These are phyloP conservation scores for Eimeria sp. DNA, from an alignment of 169 alveolate genomes.

Conservation along the genomic window DNA sequence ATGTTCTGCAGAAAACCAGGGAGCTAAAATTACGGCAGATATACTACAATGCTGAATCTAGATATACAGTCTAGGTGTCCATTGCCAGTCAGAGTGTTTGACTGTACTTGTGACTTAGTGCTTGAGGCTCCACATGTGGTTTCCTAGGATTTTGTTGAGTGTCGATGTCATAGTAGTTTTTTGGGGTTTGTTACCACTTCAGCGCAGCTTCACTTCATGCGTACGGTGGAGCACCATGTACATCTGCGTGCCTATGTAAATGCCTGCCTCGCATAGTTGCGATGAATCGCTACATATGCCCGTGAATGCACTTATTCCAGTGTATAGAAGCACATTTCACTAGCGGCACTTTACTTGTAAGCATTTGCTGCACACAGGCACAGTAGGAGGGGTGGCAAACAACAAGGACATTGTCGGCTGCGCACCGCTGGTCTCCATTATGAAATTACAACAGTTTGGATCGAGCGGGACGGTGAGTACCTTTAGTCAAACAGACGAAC, in stretches of 20 bases:
- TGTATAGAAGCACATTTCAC: not conserved
- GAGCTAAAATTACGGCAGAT: not conserved
- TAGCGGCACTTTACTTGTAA: not conserved
- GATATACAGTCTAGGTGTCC: not conserved
- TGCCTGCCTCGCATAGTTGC: not conserved
- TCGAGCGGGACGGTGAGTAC: conserved; percentile 53
- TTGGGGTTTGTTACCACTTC: not conserved
- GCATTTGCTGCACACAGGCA: conserved; percentile 81
- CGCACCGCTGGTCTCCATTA: conserved; percentile 80
- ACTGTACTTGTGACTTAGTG: not conserved
- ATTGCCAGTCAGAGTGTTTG: not conserved
- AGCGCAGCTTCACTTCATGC: not conserved
- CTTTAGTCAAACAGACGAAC: not conserved
- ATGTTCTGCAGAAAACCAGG: not conserved
- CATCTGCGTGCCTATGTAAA: not conserved
- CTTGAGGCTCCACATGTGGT: not conserved
- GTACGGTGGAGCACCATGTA: not conserved
- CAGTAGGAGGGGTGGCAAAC: conserved; percentile 85
- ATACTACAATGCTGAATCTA: not conserved
- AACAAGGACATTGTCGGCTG: conserved; percentile 80
- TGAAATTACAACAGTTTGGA: conserved; percentile 21
- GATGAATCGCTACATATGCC: not conserved
- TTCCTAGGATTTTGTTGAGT: not conserved
- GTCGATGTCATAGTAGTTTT: not conserved
- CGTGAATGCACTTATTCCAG: not conserved